Percentiles rank a stretch among this genome's conserved stretches.
These are phyloP conservation scores for Candida krabiensis DNA, from an alignment of 805 yeast species.

Conservation along the genomic window DNA sequence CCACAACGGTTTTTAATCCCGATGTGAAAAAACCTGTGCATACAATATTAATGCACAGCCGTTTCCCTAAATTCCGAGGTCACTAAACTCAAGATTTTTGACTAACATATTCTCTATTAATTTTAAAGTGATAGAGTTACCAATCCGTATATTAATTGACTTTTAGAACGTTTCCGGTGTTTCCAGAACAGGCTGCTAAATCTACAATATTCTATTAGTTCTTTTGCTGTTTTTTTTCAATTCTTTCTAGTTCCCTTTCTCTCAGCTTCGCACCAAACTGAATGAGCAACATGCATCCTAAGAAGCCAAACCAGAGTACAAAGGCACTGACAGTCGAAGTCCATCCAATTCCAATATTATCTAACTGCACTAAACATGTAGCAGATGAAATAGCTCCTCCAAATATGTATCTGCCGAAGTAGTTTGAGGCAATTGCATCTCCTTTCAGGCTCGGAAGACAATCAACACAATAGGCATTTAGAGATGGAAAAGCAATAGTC, in stretches of 20 bases:
- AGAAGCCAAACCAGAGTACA: constrained; percentile 40
- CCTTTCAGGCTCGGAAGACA: constrained; percentile 54
- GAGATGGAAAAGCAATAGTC: constrained; percentile 49
- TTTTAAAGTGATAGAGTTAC: too few relatives aligned
- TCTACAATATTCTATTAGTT: too few relatives aligned
- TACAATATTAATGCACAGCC: too few relatives aligned
- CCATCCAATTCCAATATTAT: constrained; percentile 58
- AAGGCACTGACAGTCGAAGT: constrained; percentile 49
- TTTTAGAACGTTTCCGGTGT: too few relatives aligned
- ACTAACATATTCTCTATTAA: too few relatives aligned
- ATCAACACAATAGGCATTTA: constrained; percentile 60
- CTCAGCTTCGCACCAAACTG: constrained; percentile 42
- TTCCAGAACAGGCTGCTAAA: too few relatives aligned
- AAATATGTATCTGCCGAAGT: constrained; percentile 44
- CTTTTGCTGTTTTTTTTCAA: constrained; percentile 1
- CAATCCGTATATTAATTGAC: too few relatives aligned
- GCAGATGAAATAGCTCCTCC: constrained; percentile 55
- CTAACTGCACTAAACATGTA: constrained; percentile 44
- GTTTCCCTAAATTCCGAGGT: too few relatives aligned
- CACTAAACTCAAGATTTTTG: too few relatives aligned
- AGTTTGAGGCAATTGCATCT: constrained; percentile 57
- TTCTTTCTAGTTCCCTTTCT: constrained; percentile 9
- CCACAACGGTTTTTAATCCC: too few relatives aligned
- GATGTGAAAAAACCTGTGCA: too few relatives aligned
- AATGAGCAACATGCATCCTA: constrained; percentile 34